Evolutionary conservation across 1,284 basidiomycete species (phyloP).

Genomic region (Termitomyces sp.): DNA sequence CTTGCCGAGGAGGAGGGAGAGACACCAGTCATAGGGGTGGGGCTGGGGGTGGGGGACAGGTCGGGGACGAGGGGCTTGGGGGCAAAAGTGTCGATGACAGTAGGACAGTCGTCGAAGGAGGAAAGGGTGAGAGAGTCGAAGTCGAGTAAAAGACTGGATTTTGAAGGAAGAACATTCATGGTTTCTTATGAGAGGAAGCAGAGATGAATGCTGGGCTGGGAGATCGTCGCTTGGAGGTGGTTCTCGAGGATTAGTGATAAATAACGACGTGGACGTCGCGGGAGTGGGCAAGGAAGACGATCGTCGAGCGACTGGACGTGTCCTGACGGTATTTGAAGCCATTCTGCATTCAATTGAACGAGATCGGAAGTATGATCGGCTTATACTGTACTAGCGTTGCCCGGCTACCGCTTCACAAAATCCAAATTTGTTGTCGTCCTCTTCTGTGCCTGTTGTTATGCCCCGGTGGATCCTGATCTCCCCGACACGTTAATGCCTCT

Average conservation of each 20-base stretch:
- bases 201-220: constrained; percentile 18
- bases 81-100: constrained; percentile 28
- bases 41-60: constrained; percentile 22
- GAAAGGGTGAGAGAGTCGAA: not conserved
- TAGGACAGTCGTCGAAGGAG: constrained; percentile 19
- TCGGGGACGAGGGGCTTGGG: constrained; percentile 25
- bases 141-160: not conserved
- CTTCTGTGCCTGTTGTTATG: constrained; percentile 16
- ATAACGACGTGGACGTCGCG: constrained; percentile 20
- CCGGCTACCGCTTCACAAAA: not conserved
- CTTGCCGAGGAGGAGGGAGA: constrained; percentile 26
- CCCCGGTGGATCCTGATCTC: constrained; percentile 13
- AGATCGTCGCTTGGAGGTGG: constrained; percentile 19
- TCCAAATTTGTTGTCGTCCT: constrained; percentile 2
- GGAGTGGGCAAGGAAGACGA: constrained; percentile 18
- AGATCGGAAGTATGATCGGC: constrained; percentile 14
- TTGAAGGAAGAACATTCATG: constrained; percentile 13
- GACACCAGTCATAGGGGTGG: not conserved
- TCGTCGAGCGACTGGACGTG: constrained; percentile 6
- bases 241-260: constrained; percentile 10
- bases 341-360: constrained; percentile 10
- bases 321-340: constrained; percentile 10
- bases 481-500: constrained; percentile 4
- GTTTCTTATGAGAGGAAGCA: constrained; percentile 18
- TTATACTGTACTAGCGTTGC: constrained; percentile 6